Conservation (phyloP, 2,329 filamentous ascomycete species). For the Fusarium buharicum region DNA sequence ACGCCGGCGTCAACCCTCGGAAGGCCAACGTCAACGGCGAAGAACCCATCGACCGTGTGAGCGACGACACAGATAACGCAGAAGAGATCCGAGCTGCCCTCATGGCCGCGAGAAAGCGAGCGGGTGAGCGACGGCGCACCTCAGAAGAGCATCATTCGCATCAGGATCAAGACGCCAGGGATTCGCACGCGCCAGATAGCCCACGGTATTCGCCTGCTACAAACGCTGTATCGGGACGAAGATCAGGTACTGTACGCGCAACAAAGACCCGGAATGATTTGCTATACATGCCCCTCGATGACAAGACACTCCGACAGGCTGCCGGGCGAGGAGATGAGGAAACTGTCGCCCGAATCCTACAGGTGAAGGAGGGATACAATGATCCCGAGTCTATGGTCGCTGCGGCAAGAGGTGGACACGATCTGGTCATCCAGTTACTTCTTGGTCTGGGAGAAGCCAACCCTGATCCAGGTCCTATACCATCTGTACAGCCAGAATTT, state of each 20-base stretch:
- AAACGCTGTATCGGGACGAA: conserved; percentile 55
- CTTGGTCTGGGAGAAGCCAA: conserved; percentile 73
- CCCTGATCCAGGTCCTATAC: conserved; percentile 74
- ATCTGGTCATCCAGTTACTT: conserved; percentile 83
- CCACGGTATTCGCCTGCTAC: conserved; percentile 67
- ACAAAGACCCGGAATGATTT: conserved; percentile 73
- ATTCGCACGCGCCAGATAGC: conserved; percentile 67
- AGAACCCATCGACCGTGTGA: conserved; percentile 87
- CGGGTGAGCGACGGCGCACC: conserved; percentile 63
- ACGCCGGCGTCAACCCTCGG: conserved; percentile 89
- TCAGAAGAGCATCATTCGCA: conserved; percentile 67
- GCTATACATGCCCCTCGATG: conserved; percentile 71
- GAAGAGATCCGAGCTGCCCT: conserved; percentile 79
- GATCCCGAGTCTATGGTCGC: conserved; percentile 91
- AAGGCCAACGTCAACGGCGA: conserved; percentile 92
- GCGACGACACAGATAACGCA: conserved; percentile 78
- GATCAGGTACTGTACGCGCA: conserved; percentile 66
- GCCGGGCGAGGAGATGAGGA: conserved; percentile 70
- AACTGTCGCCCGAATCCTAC: conserved; percentile 69
- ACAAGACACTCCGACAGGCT: conserved; percentile 69
- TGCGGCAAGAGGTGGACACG: conserved; percentile 90
- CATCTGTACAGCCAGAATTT: conserved; percentile 71
- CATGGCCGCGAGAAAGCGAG: conserved; percentile 67
- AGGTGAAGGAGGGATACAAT: conserved; percentile 69
- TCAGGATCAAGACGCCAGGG: conserved; percentile 60